Percentiles rank a stretch among this genome's conserved stretches.
Conservation (phyloP, 1,284 basidiomycete species). For the Fomes fomentarius region DNA sequence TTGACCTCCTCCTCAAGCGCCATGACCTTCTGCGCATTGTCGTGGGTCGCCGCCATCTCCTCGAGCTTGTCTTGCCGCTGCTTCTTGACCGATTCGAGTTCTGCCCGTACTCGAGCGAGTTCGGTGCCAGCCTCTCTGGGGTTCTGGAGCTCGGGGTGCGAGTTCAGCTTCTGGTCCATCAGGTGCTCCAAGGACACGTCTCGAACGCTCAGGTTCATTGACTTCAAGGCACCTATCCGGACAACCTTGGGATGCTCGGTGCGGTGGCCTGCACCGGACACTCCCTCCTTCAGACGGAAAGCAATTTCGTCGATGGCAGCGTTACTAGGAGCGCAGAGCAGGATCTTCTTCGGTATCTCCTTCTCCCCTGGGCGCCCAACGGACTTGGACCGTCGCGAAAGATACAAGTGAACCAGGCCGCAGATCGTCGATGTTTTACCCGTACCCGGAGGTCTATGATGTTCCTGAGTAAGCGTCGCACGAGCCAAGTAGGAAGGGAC, state of each 20-base stretch:
- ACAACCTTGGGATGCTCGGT: constrained; percentile 79
- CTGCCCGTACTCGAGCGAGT: constrained; percentile 62
- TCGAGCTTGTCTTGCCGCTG: constrained; percentile 64
- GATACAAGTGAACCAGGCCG: constrained; percentile 86
- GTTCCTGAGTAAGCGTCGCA: neutral
- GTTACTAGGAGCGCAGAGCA: constrained; percentile 97
- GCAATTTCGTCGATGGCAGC: constrained; percentile 98
- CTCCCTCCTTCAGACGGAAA: constrained; percentile 82
- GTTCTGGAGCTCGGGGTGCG: constrained; percentile 41
- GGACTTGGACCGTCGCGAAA: constrained; percentile 61
- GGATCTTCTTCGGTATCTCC: constrained; percentile 69
- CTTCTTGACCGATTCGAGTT: constrained; percentile 71
- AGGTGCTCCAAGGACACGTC: constrained; percentile 89
- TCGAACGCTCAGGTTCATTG: constrained; percentile 83
- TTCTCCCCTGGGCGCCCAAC: constrained; percentile 53
- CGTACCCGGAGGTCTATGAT: constrained; percentile 90
- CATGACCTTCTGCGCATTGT: constrained; percentile 52
- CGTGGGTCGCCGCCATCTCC: constrained; percentile 56
- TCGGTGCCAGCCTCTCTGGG: constrained; percentile 56
- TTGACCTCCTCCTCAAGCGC: constrained; percentile 71
- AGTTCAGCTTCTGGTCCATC: constrained; percentile 77
- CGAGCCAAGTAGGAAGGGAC: constrained; percentile 27
- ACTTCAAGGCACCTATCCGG: constrained; percentile 81
- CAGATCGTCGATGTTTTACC: constrained; percentile 99
- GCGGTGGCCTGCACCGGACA: constrained; percentile 61